Percentiles rank a stretch among this genome's conserved stretches.
Evolutionary conservation across 768 basidiomycete species (phyloP).

Genomic region (Goffeauzyma gilvescens): DNA sequence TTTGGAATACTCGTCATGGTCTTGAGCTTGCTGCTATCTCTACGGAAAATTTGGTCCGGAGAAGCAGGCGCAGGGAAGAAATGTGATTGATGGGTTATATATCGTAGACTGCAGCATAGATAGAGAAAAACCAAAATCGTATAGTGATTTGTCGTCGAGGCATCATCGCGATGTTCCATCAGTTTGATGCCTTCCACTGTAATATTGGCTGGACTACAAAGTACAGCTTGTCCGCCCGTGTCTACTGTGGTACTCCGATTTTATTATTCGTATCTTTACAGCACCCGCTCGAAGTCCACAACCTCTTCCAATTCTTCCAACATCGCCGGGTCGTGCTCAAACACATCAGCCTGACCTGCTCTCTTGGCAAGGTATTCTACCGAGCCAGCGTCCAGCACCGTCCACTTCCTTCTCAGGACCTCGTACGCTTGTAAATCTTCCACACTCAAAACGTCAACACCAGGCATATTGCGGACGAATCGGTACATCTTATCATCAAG

Average conservation of each 20-base stretch:
- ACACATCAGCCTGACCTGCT: slow-evolving; percentile 6
- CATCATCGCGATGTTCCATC: too few species aligned
- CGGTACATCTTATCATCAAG: slow-evolving; percentile 35
- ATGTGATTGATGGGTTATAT: slow-evolving; percentile 37
- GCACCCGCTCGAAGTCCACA: slow-evolving; percentile 10
- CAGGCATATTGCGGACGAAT: slow-evolving; percentile 52
- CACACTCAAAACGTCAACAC: slow-evolving; percentile 42
- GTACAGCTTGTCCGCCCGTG: too few species aligned
- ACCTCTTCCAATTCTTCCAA: slow-evolving; percentile 38
- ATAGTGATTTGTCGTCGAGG: not conserved
- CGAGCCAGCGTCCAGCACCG: slow-evolving; percentile 63
- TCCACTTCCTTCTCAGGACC: slow-evolving; percentile 58
- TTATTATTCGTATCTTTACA: too few species aligned
- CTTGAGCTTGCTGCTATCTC: slow-evolving; percentile 55
- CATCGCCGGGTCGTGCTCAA: too few species aligned
- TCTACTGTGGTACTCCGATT: too few species aligned
- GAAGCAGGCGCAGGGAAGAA: slow-evolving; percentile 49
- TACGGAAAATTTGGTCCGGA: slow-evolving; percentile 58
- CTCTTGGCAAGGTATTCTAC: slow-evolving; percentile 45
- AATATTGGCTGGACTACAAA: too few species aligned
- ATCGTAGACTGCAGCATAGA: not conserved
- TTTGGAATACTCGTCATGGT: slow-evolving; percentile 64
- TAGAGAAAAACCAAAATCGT: not conserved
- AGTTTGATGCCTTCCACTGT: too few species aligned
- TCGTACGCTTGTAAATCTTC: slow-evolving; percentile 58